A percentile compares a stretch with the other conserved stretches of the same genome.
Evolutionary conservation across 805 yeast species (phyloP).

Genomic region (Kregervanrija fluxuum): DNA sequence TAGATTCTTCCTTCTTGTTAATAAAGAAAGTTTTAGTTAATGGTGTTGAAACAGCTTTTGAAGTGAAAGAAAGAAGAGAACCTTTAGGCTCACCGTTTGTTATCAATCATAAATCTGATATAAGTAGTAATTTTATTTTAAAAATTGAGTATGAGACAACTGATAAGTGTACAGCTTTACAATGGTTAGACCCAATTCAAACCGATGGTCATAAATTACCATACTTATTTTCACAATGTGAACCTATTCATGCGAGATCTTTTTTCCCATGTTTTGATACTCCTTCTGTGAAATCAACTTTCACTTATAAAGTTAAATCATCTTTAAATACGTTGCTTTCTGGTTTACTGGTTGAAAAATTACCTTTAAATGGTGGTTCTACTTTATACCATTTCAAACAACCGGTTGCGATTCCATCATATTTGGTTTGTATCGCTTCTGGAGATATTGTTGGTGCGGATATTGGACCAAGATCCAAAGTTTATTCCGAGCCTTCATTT

Average conservation of each 20-base stretch:
- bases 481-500: slow-evolving; percentile 69
- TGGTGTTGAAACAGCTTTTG: slow-evolving; percentile 25
- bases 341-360: slow-evolving; percentile 33
- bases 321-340: slow-evolving; percentile 66
- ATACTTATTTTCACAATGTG: slow-evolving; percentile 81
- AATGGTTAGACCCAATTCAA: slow-evolving; percentile 70
- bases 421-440: slow-evolving; percentile 76
- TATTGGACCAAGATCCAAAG: slow-evolving; percentile 83
- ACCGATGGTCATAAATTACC: slow-evolving; percentile 67
- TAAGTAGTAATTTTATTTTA: slow-evolving; percentile 21
- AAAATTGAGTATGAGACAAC: slow-evolving; percentile 63
- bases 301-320: slow-evolving; percentile 50
- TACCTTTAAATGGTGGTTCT: slow-evolving; percentile 26
- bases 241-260: slow-evolving; percentile 85
- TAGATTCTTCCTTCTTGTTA: slow-evolving; percentile 64
- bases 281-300: slow-evolving; percentile 72
- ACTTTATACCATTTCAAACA: slow-evolving; percentile 50
- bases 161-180: slow-evolving; percentile 70
- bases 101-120: slow-evolving; percentile 20
- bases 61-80: slow-evolving; percentile 35
- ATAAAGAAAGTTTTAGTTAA: slow-evolving; percentile 41
- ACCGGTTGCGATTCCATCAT: slow-evolving; percentile 79
- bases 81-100: slow-evolving; percentile 56
- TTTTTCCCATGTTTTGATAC: slow-evolving; percentile 89
- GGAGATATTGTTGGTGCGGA: slow-evolving; percentile 64